These are phyloP conservation scores for Dillenia suffruticosa DNA, from an alignment of 164 flowering plant genomes.

Conservation along the genomic window DNA sequence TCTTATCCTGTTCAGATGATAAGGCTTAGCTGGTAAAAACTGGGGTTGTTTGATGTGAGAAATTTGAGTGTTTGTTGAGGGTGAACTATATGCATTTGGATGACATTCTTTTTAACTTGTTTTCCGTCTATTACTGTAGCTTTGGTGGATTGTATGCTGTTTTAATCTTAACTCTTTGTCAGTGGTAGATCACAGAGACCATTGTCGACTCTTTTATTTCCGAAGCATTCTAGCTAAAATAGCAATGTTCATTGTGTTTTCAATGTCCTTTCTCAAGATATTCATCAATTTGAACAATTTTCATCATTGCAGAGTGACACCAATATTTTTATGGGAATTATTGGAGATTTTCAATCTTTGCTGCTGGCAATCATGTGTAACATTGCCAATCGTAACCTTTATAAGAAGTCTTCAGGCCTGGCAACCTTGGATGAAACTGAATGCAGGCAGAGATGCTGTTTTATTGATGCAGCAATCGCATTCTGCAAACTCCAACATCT, in stretches of 20 bases:
- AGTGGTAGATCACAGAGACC: too few relatives aligned
- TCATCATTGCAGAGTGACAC: conserved; percentile 47
- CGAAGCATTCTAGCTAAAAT: too few relatives aligned
- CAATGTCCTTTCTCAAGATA: background rate
- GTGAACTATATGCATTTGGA: too few relatives aligned
- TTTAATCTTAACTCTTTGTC: too few relatives aligned
- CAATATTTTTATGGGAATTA: conserved; percentile 24
- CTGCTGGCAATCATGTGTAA: conserved; percentile 70
- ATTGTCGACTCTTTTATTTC: too few relatives aligned
- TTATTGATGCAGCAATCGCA: conserved; percentile 69
- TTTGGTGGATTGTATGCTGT: too few relatives aligned
- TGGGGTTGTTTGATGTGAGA: too few relatives aligned
- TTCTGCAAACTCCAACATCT: conserved; percentile 93
- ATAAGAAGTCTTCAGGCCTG: conserved; percentile 47
- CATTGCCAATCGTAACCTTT: conserved; percentile 37
- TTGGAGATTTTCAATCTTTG: conserved; percentile 64
- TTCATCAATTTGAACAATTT: conserved; percentile 1
- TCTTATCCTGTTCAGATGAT: too few relatives aligned
- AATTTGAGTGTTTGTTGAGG: too few relatives aligned
- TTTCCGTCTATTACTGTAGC: too few relatives aligned
- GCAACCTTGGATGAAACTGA: conserved; percentile 45
- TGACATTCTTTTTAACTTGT: too few relatives aligned
- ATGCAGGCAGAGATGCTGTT: conserved; percentile 46
- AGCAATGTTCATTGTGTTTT: background rate
- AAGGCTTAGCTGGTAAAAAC: too few relatives aligned